Conservation (phyloP, 1,284 basidiomycete genomes). For the Meira miltonrushii region DNA sequence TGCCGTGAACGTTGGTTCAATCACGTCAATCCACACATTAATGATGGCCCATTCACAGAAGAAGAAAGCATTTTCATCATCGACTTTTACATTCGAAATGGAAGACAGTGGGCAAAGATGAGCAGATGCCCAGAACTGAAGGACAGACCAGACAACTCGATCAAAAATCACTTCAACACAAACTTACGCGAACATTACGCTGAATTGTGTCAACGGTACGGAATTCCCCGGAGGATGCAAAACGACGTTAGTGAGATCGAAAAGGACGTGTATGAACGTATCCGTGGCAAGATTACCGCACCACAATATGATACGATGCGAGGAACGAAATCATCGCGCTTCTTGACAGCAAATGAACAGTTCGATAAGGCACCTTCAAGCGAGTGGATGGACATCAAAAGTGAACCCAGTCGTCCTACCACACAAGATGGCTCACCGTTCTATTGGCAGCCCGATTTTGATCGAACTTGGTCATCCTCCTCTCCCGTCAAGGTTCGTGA, state of each 20-base stretch:
- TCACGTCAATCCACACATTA: neutral
- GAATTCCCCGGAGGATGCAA: neutral
- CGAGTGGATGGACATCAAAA: no score
- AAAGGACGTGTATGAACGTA: neutral
- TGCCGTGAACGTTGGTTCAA: neutral
- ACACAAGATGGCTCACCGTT: no score
- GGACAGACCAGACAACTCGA: neutral
- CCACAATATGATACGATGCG: no score
- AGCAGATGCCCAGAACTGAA: neutral
- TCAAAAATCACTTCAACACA: constrained; percentile 3
- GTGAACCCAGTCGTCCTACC: no score
- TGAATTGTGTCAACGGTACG: neutral
- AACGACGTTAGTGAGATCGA: neutral
- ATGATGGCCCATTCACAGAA: neutral
- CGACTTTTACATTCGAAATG: neutral
- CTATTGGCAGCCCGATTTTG: no score
- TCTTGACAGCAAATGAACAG: no score
- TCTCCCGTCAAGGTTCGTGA: no score
- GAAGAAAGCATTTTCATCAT: neutral
- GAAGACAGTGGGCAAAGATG: neutral
- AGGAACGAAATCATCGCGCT: no score
- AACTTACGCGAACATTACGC: neutral
- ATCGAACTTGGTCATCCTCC: no score
- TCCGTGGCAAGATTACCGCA: no score
- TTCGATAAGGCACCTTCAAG: no score